Evolutionary conservation across 164 flowering plant genomes (phyloP), one percentile per base, ranked within the genome.

Genomic region (Umbilicus rupestris): DNA sequence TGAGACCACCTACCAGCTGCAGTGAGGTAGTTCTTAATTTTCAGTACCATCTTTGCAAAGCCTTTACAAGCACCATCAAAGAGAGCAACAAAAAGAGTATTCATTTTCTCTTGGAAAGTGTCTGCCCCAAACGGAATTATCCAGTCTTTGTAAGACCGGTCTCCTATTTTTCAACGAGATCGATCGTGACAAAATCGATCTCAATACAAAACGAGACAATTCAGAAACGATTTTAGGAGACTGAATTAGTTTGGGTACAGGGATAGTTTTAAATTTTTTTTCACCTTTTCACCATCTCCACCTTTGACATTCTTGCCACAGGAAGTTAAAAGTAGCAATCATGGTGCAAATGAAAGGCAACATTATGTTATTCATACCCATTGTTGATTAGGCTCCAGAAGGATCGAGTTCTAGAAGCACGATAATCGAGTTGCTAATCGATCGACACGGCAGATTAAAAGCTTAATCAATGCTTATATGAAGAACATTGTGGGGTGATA

Each of bases 51-150:
- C 68, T 88, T 86, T 0, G 85, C 72, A 45, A 88, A 81, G 5
- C 91, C 91, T 69, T 83, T 85, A 39, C 71, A 80, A 10, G 72
- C 74, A 47, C 86, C 87, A 7, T 66, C 82, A 69, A 88, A 88
- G 1, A 88, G 80, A 30, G 87, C 84, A 22, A 83, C 85, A 71
- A 84, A 74, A 30, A 83, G 30, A 7, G 90, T 87, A 75, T 58
- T 68, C 52, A 47, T 47, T n/a, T 47, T 47, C 52, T 19, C 52
- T n/a, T 47, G 52, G 22, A 47, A 47, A n/a, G 71, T 78, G 62
- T 0, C 78, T 64, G 84, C 45, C n/a, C n/a, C n/a, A n/a, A n/a
- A n/a, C n/a, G n/a, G n/a, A n/a, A n/a, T n/a, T n/a, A n/a, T n/a
- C n/a, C n/a, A n/a, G n/a, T n/a, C n/a, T n/a, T n/a, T n/a, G n/a